Evolutionary conservation across 2,329 filamentous ascomycete genomes (phyloP).

Genomic region (Chrysoporthe deuterocubensis): DNA sequence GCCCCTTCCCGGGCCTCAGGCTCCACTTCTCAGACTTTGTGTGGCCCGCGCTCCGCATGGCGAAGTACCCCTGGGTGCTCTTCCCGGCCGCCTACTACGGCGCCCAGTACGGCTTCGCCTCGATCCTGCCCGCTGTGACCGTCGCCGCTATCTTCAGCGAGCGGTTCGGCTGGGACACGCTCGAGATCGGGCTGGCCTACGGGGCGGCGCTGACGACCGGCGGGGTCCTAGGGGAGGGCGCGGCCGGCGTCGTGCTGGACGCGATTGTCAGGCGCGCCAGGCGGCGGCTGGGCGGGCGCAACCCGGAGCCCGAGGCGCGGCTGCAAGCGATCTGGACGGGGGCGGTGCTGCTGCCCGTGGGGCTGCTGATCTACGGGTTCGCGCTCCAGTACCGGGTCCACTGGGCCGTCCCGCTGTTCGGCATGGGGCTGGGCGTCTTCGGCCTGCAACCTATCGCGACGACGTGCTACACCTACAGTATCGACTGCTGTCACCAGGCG

Average conservation of each 20-base stretch:
- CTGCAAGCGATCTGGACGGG: constrained; percentile 36
- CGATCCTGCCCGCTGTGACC: constrained; percentile 39
- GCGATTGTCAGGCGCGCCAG: constrained; percentile 31
- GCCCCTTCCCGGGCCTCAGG: constrained; percentile 11
- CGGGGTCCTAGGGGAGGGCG: constrained; percentile 33
- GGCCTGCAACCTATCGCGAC: constrained; percentile 39
- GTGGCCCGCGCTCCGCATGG: constrained; percentile 35
- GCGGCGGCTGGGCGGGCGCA: constrained; percentile 28
- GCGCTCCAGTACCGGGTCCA: constrained; percentile 35
- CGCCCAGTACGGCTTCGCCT: constrained; percentile 38
- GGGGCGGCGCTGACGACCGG: constrained; percentile 37
- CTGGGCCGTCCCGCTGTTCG: constrained; percentile 37
- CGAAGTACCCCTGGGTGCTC: constrained; percentile 37
- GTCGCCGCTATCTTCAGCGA: constrained; percentile 37
- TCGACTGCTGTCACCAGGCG: constrained; percentile 26
- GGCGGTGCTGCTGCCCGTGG: constrained; percentile 34
- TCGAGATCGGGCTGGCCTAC: constrained; percentile 37
- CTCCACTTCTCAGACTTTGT: constrained; percentile 32
- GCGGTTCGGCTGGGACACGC: constrained; percentile 38
- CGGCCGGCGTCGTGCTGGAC: constrained; percentile 34
- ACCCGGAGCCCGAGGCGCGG: constrained; percentile 35
- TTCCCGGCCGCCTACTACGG: constrained; percentile 39
- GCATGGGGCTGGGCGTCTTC: constrained; percentile 38
- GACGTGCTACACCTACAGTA: constrained; percentile 31
- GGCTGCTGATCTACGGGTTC: constrained; percentile 39